A percentile compares a stretch with the other conserved stretches of the same genome.
phyloP scores from a whole-genome alignment of 176 grass and related monocot genomes.

The Panicum miliaceum region DNA sequence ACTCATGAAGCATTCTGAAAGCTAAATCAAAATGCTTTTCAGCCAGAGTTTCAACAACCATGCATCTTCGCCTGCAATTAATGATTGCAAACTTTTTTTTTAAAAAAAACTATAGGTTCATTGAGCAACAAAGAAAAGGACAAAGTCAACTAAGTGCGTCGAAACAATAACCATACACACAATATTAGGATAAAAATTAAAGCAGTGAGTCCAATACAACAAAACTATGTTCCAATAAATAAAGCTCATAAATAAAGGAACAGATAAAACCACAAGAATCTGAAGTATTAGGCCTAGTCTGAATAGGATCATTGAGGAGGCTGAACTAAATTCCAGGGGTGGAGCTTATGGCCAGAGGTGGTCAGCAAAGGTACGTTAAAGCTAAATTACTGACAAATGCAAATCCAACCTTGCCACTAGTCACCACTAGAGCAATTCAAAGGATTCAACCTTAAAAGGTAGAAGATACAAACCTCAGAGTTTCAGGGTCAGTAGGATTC shows the following conservation, averaged over 20 bases:
- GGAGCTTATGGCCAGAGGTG: not conserved
- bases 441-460: constrained; percentile 18
- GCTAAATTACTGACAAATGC: constrained; percentile 20
- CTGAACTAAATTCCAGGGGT: not conserved
- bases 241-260: constrained; percentile 15
- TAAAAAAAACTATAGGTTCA: not conserved
- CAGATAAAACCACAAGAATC: not conserved
- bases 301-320: not conserved
- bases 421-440: constrained; percentile 29
- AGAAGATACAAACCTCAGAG: constrained; percentile 67
- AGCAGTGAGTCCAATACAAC: constrained; percentile 8
- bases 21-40: constrained; percentile 98
- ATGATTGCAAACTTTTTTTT: constrained; percentile 16
- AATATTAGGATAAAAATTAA: not conserved
- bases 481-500: constrained; percentile 93
- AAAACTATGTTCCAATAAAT: constrained; percentile 1
- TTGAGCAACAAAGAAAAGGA: not conserved
- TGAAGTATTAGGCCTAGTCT: not conserved
- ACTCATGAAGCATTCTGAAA: constrained; percentile 90
- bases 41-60: constrained; percentile 85
- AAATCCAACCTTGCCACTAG: constrained; percentile 15
- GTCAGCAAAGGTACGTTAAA: not conserved
- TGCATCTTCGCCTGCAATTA: constrained; percentile 82
- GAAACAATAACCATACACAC: constrained; percentile 18
- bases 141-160: not conserved